phyloP scores from a whole-genome alignment of 305 asterid species.

The Andrographis paniculata region DNA sequence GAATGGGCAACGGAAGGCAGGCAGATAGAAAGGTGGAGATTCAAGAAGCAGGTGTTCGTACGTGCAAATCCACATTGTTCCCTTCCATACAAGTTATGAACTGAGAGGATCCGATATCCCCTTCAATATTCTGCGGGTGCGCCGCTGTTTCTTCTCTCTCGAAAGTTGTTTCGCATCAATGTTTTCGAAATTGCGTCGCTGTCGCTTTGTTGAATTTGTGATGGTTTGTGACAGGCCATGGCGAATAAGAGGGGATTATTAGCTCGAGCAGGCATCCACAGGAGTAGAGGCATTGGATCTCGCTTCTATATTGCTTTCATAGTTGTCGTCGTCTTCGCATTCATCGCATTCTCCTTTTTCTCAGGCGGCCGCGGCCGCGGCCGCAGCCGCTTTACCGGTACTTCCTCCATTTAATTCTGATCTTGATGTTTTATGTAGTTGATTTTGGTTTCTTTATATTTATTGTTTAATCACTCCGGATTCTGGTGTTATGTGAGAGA shows the following conservation, averaged over 20 bases:
- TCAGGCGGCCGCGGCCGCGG: constrained; percentile 45
- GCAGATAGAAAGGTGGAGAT: too few relatives aligned
- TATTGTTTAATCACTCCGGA: background rate
- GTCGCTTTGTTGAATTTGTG: constrained; percentile 16
- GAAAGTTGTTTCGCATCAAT: constrained; percentile 5
- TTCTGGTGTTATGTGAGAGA: background rate
- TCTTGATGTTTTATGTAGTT: background rate
- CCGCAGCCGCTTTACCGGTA: constrained; percentile 35
- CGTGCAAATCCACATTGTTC: background rate
- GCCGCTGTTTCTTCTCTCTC: background rate
- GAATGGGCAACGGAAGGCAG: too few relatives aligned
- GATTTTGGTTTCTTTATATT: too few relatives aligned
- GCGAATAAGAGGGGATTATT: constrained; percentile 46
- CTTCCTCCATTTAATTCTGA: constrained; percentile 38
- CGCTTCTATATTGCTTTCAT: constrained; percentile 33
- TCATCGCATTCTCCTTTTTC: constrained; percentile 42
- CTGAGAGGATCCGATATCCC: background rate
- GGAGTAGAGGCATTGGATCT: constrained; percentile 45
- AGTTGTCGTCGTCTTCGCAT: constrained; percentile 42
- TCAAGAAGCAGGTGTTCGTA: background rate
- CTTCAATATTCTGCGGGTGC: background rate
- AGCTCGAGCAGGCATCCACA: constrained; percentile 30
- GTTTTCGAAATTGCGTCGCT: constrained; percentile 16
- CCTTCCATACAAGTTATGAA: background rate
- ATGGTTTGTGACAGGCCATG: constrained; percentile 43